Percentiles rank a stretch among this genome's conserved stretches.
phyloP scores from a whole-genome alignment of 73 alveolate genomes.

The Halteria grandinella region DNA sequence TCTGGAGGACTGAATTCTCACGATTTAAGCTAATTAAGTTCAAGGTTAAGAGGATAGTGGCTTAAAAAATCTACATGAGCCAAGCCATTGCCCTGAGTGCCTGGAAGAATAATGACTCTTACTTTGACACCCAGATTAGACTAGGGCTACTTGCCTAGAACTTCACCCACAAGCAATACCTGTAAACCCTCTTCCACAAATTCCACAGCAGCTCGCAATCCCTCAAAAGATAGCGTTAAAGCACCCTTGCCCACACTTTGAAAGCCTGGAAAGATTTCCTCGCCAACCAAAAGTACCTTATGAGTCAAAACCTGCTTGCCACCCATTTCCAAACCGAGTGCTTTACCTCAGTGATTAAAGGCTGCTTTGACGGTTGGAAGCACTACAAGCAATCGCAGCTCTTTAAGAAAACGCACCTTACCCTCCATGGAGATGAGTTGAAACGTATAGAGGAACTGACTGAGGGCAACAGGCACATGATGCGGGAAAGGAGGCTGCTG shows the following conservation, averaged over 20 bases:
- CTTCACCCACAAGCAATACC: conserved; percentile 23
- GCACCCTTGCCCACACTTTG: conserved; percentile 2
- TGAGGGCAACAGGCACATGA: not conserved
- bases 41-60: conserved; percentile 23
- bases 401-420: not conserved
- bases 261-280: conserved; percentile 51
- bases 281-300: conserved; percentile 3
- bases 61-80: conserved; percentile 4
- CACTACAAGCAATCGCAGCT: conserved; percentile 24
- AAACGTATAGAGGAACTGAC: conserved; percentile 9
- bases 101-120: conserved; percentile 10
- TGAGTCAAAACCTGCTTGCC: conserved; percentile 9
- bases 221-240: conserved; percentile 8
- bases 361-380: conserved; percentile 43
- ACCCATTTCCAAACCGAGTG: not conserved
- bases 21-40: not conserved
- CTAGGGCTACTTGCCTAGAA: not conserved
- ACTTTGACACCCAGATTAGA: conserved; percentile 15
- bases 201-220: conserved; percentile 3
- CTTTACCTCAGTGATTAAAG: not conserved
- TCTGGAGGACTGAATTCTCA: conserved; percentile 15
- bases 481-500: not conserved
- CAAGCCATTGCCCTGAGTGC: conserved; percentile 9
- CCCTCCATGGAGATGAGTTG: conserved; percentile 8
- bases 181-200: conserved; percentile 14